Base-by-base conservation (phyloP, 768 basidiomycete genomes). In the Tricholoma terreum region DNA sequence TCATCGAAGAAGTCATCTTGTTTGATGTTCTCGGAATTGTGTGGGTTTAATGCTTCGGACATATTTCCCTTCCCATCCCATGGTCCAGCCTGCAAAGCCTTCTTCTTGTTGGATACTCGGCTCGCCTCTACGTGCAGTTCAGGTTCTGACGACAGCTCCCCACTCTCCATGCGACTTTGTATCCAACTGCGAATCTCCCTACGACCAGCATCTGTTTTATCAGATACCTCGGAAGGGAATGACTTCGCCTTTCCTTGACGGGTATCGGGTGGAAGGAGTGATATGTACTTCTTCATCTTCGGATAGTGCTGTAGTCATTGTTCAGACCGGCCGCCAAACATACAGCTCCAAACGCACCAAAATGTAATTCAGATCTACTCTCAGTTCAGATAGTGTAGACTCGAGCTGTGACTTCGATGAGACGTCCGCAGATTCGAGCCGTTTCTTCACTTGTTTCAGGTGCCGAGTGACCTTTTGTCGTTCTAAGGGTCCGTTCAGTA, bases 281-380 rank as follows among this genome's bases (percentile, higher is more conserved):
- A 91, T 30, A 97, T 84, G 68, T 98, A 97, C 75, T 92, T 95
- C 66, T 86, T 83, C 10, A 81, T 76, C 70, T 90, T 93, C 5
- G 92, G 92, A 69, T 89, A 94, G 69, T 92, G 84, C 91, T 93
- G 58, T 14, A 57, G 55, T 21, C 27, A 30, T 33, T 8, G 33
- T 50, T 40, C 4, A 52, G 17, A 24, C 31, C 14, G 8, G 15
- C 8, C n/a, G 4, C 15, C 9, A 8, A 31, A 49, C 17, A 48
- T 17, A 31, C 8, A 31, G 27, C 21, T 34, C 40, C 43, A 56
- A 14, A 61, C 73, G 57, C 61, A 94, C 94, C 70, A 94, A 67
- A 50, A 95, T 84, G 67, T 98, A 98, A 69, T 95, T 94, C 45
- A 97, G 77, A 68, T 96, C 93, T 12, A 95, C 80, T n/a, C 95